Conservation (phyloP, 148 eudicot species). For the Talinum fruticosum region DNA sequence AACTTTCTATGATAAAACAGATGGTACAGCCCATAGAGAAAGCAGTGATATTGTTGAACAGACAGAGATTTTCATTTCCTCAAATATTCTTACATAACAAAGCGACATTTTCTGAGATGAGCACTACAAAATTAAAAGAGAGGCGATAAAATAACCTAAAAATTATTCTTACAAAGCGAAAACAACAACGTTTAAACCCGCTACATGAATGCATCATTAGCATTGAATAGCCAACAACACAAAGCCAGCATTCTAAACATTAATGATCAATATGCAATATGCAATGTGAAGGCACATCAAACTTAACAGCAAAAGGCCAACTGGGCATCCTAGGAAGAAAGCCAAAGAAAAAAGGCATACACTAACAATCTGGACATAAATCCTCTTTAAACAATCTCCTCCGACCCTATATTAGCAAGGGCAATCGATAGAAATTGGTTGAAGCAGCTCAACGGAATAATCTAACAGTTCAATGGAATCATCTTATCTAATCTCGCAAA, state of each 20-base stretch:
- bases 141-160: not conserved
- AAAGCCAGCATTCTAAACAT: not conserved
- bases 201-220: not conserved
- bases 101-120: not conserved
- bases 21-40: conserved; percentile 1
- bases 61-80: not conserved
- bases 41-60: not conserved
- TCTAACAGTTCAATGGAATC: not conserved
- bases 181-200: not conserved
- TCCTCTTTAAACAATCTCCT: not conserved
- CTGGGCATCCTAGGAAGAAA: not conserved
- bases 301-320: too few species aligned
- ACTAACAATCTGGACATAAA: not conserved
- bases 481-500: not conserved
- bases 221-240: not conserved
- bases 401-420: not conserved
- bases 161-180: too few species aligned
- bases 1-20: not conserved
- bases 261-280: not conserved
- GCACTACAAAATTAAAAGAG: not conserved
- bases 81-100: not conserved
- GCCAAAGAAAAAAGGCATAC: not conserved
- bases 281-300: not conserved
- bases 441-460: not conserved
- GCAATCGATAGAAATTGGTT: not conserved